Base-by-base conservation (phyloP, 2,329 filamentous ascomycete genomes). In the Colletotrichum godetiae region DNA sequence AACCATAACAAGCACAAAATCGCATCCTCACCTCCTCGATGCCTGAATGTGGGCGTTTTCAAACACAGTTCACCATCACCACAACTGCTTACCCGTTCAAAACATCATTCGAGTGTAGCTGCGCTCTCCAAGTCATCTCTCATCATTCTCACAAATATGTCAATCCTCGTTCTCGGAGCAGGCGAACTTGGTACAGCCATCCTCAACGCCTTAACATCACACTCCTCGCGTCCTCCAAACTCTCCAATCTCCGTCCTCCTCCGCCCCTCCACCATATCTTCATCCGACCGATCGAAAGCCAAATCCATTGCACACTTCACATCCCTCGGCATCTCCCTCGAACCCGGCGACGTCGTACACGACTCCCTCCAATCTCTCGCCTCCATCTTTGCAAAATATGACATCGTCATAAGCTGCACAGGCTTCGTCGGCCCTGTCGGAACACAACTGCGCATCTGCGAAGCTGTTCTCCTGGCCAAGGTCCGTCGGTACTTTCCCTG, bases 121-220 rank as follows among this genome's bases (percentile, higher is more conserved):
- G 37, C 37, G 5, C 19, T 19, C 0, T 42, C 37, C 7, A 1
- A 19, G 5, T 7, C 37, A 7, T 15, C 15, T 8, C 15, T 42
- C 6, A 42, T 19, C 7, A 19, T 49, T 7, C 42, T 22, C 42
- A 49, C 19, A 12, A 55, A 35, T 8, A 76, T 74, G 56, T 79
- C 81, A 13, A 78, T 92, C 69, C 89, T 93, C 62, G 84, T 93
- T 63, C 82, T 94, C 71, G 91, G 92, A 65, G 89, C 89, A n/a
- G 92, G 91, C 71, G 91, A 93, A 82, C 87, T 93, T 15, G 92
- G 91, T 61, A 81, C 84, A 5, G 84, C 88, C 19, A 83, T 93
- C 70, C 82, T 93, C 19, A 79, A 84, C 37, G 83, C 86, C 12
- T 84, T 93, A 8, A 78, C 83, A 15, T 61, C 75, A 0, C 88